Evolutionary conservation across 768 basidiomycete genomes (phyloP).

Genomic region (Hypholoma fasciculare): DNA sequence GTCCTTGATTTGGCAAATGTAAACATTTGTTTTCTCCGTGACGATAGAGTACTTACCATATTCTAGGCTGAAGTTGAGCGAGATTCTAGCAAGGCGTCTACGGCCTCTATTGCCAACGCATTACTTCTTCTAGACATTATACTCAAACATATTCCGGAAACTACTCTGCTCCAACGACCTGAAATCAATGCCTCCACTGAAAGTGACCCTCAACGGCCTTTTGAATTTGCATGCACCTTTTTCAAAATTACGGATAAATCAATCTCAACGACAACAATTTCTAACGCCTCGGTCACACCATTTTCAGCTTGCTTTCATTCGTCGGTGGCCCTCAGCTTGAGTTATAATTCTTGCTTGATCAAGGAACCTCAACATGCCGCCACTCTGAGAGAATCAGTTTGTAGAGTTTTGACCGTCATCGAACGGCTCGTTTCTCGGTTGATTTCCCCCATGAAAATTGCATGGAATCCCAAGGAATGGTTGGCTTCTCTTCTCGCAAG

Average conservation of each 20-base stretch:
- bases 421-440: constrained; percentile 48
- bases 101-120: constrained; percentile 36
- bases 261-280: constrained; percentile 15
- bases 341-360: constrained; percentile 40
- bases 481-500: constrained; percentile 49
- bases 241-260: constrained; percentile 45
- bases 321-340: constrained; percentile 44
- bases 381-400: constrained; percentile 48
- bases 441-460: constrained; percentile 35
- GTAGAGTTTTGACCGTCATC: constrained; percentile 52
- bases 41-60: constrained; percentile 22
- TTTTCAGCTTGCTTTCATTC: constrained; percentile 60
- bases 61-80: constrained; percentile 31
- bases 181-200: constrained; percentile 39
- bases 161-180: constrained; percentile 51
- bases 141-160: constrained; percentile 48
- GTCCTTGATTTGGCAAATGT: constrained; percentile 69
- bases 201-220: constrained; percentile 36
- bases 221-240: constrained; percentile 60
- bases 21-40: constrained; percentile 19
- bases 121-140: constrained; percentile 56
- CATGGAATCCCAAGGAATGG: constrained; percentile 73
- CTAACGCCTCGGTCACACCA: constrained; percentile 40
- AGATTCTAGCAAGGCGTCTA: constrained; percentile 34
- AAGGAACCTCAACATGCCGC: constrained; percentile 28